phyloP scores from a whole-genome alignment of 169 alveolate genomes.

The Cyclospora cayetanensis region DNA sequence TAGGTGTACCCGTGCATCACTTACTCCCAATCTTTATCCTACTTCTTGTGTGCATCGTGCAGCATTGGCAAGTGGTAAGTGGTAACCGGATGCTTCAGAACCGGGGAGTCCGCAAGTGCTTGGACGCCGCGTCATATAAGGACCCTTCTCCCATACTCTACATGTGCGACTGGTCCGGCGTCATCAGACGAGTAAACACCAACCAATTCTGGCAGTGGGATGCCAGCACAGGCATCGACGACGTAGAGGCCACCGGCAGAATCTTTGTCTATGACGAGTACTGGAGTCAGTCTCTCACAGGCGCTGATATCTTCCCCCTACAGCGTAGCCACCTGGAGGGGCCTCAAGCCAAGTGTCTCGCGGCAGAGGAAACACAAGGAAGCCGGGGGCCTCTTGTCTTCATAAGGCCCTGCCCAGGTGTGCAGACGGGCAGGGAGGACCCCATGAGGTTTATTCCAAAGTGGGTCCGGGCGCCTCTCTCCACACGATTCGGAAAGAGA shows the following conservation, averaged over 20 bases:
- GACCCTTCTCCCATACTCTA: conserved; percentile 6
- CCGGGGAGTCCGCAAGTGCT: conserved; percentile 37
- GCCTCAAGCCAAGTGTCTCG: conserved; percentile 26
- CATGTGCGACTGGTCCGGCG: conserved; percentile 64
- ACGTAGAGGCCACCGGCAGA: neutral
- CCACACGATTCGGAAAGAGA: conserved; percentile 47
- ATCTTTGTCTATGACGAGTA: conserved; percentile 32
- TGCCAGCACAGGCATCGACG: neutral
- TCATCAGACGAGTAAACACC: neutral
- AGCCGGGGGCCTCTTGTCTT: neutral
- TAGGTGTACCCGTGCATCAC: neutral
- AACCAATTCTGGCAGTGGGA: conserved; percentile 70
- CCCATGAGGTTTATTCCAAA: conserved; percentile 24
- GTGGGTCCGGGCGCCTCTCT: conserved; percentile 61
- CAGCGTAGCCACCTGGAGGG: neutral
- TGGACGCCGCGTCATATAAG: conserved; percentile 25
- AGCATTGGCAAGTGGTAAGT: conserved; percentile 58
- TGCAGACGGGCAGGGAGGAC: neutral
- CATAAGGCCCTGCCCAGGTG: neutral
- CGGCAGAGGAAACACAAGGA: neutral
- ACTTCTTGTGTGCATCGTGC: neutral
- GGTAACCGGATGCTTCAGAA: conserved; percentile 60
- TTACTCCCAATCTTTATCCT: neutral
- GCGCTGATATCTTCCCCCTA: conserved; percentile 48
- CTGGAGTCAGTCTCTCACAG: conserved; percentile 47